Conservation (phyloP, 2,329 filamentous ascomycete species). For the Diaporthe citriasiana region DNA sequence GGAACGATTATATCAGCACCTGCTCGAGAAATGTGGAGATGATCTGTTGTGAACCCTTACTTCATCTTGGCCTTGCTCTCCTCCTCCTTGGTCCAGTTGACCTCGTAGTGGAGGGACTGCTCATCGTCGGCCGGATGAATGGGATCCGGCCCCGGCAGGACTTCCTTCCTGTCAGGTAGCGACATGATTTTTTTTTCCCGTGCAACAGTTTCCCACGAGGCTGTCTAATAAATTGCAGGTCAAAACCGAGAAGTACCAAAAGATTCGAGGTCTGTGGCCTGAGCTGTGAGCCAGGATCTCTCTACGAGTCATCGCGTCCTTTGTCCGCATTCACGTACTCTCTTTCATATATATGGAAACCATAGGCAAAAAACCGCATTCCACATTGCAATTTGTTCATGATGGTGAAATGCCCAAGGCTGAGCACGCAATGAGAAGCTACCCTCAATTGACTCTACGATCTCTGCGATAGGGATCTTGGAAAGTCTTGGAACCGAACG, state of each 20-base stretch:
- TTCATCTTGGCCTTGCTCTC: conserved; percentile 36
- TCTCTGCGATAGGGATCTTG: conserved; percentile 31
- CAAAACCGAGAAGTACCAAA: neutral
- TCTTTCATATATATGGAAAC: conserved; percentile 12
- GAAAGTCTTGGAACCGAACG: conserved; percentile 33
- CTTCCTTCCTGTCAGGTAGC: conserved; percentile 26
- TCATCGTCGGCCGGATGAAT: conserved; percentile 21
- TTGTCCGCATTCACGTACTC: conserved; percentile 9
- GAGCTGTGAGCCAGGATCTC: neutral
- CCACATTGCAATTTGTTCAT: conserved; percentile 31
- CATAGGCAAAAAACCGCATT: neutral
- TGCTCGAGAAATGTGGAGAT: neutral
- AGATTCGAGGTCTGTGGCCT: neutral
- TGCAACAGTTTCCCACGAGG: neutral
- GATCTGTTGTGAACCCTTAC: conserved; percentile 26
- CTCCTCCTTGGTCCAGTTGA: conserved; percentile 40
- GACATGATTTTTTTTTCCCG: conserved; percentile 1
- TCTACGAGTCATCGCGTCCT: conserved; percentile 9
- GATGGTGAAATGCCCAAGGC: conserved; percentile 30
- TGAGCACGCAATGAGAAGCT: conserved; percentile 33
- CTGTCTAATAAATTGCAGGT: neutral
- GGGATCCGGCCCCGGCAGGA: conserved; percentile 6
- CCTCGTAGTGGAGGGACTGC: conserved; percentile 17
- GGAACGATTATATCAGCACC: neutral
- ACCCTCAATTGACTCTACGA: conserved; percentile 19